Base-by-base conservation (phyloP, 768 basidiomycete genomes). In the Suillus variegatus region DNA sequence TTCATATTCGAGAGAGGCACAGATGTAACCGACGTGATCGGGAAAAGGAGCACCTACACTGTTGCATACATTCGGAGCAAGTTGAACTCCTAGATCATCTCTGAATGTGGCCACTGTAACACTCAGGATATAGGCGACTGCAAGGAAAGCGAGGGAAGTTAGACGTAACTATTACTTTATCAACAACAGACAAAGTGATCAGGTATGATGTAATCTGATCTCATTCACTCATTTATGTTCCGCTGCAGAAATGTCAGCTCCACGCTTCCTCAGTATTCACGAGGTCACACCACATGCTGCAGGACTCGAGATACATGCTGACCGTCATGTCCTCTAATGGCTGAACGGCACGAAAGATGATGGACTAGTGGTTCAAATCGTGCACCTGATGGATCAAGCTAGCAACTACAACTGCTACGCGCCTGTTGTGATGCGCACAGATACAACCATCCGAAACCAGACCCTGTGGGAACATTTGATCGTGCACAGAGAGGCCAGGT, bases 221-320 rank as follows among this genome's bases (percentile, higher is more conserved):
- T 9, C 16, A 28, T 28, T 16, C 25, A 51, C 49, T 51, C 7
- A 25, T 22, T 51, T 28, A 51, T 8, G 25, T 8, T 51, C 49
- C 28, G 49, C 16, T 51, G 49, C 49, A 28, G 25, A 51, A 14
- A 51, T 51, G 49, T 25, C 49, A 51, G 14, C 5, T 7, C 25
- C 22, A 14, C 22, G 22, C 14, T 51, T 28, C 25, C 28, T 32
- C 32, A 6, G 32, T 32, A 32, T 32, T 32, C 32, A 32, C 32
- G 32, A 32, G 32, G 32, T 32, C 7, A 43, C 38, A 20, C 60
- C 60, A 25, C 73, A 81, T 77, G 69, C 69, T 64, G 32, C 64
- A 3, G 58, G 64, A 25, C 40, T 57, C 18, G 28, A 28, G 32
- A 44, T 35, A 13, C 44, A 65, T 13, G 52, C 58, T 7, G 58